These are phyloP conservation scores for Colletotrichum gigasporum DNA, from an alignment of 2,329 filamentous ascomycete genomes.

Conservation along the genomic window DNA sequence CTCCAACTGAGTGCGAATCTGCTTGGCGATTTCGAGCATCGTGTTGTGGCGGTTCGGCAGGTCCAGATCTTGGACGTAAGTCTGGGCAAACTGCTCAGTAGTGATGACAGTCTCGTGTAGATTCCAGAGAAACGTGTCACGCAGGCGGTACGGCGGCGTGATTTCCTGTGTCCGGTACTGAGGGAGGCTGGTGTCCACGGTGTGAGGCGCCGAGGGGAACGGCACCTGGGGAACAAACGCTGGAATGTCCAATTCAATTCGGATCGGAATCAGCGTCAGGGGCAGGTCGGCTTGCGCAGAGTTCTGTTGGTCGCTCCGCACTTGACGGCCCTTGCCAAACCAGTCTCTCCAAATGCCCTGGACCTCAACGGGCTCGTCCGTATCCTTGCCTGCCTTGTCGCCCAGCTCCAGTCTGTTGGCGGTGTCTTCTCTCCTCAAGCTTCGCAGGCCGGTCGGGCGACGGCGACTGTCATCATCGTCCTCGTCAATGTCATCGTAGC, in stretches of 20 bases:
- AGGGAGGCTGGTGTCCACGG: constrained; percentile 76
- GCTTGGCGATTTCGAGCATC: constrained; percentile 85
- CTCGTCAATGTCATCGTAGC: constrained; percentile 81
- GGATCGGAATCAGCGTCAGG: constrained; percentile 91
- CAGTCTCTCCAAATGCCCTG: constrained; percentile 95
- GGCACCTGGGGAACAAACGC: constrained; percentile 75
- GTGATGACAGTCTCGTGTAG: constrained; percentile 93
- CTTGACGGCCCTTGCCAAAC: constrained; percentile 78
- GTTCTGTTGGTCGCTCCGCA: constrained; percentile 68
- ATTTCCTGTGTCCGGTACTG: constrained; percentile 83
- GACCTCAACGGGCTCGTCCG: constrained; percentile 79
- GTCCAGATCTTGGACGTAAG: constrained; percentile 91
- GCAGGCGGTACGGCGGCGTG: constrained; percentile 86
- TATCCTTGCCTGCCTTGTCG: constrained; percentile 87
- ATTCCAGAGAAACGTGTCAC: constrained; percentile 98
- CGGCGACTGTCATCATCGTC: constrained; percentile 81
- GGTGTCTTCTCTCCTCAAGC: constrained; percentile 76
- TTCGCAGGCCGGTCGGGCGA: constrained; percentile 85
- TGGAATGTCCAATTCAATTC: constrained; percentile 93
- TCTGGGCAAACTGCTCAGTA: constrained; percentile 93
- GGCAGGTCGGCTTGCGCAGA: constrained; percentile 79
- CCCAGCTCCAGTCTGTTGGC: constrained; percentile 70
- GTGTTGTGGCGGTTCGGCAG: constrained; percentile 78
- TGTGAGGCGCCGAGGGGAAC: constrained; percentile 63
- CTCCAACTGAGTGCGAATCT: constrained; percentile 94